Evolutionary conservation across 768 basidiomycete species (phyloP), one percentile per base, ranked within the genome.

Genomic region (Daedaleopsis nitida): DNA sequence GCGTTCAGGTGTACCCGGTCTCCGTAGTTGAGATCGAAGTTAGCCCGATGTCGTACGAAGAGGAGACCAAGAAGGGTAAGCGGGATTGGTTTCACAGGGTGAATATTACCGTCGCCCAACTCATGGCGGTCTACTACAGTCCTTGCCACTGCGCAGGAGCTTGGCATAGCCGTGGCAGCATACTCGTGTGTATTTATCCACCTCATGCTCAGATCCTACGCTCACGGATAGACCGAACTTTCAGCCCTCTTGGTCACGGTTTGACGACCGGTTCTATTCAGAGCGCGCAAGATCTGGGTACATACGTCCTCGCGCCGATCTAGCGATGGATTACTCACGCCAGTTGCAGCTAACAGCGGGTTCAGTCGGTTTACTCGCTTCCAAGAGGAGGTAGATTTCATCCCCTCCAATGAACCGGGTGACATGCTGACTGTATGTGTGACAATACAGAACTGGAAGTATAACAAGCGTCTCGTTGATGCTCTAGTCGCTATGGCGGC

Each of bases 1-100:
- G 10, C 3, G 27, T 4, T 3, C 21, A 60, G 58, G 76, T 86
- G 9, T 74, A 81, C 39, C 83, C 82, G 3, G 78, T 88, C 57
- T 77, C 82, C n/a, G 76, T 81, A 17, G 83, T 85, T 10, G 87
- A 90, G 70, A 86, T 89, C 54, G 89, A 90, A 69, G 72, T 86
- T 45, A 87, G 85, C 62, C 80, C 83, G 2, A 86, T 83, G 77
- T 75, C 80, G 4, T 85, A 83, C 54, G 83, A 83, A 62, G 73
- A 76, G 16, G 76, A 83, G 49, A 79, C 83, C 16, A 78, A 76
- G 63, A 74, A 78, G n/a, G 78, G 78, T 77, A 51, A 16, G 39
- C 27, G 4, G 14, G 3, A n/a, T 1, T 1, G 3, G 14, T 10
- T 2, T 21, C 27, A 12, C 23, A 27, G 16, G 7, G 6, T 34